Base-by-base conservation (phyloP, 2,329 filamentous ascomycete species). In the Cadophora sp. region DNA sequence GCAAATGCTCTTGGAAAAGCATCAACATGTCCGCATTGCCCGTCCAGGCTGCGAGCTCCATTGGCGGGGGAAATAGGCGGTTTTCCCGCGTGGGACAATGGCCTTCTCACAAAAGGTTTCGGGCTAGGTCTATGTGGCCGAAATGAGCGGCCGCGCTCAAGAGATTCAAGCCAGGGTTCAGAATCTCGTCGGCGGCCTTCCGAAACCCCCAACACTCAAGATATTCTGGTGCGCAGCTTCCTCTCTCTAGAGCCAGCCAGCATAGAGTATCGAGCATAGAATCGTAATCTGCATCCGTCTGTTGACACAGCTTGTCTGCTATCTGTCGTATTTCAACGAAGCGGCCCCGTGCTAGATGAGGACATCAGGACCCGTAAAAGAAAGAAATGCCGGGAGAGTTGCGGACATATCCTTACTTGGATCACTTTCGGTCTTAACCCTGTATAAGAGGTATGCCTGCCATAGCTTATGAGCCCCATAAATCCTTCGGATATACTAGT, bases 391-490 rank as follows among this genome's bases (percentile, higher is more conserved):
- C 11, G 8, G 8, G 33, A 13, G 4, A 13, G 8, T 2, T 9
- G 33, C 8, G 33, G 33, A 13, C 1, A 2, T 11, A 16, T 14
- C 27, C 47, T 24, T 20, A 50, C 47, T 13, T 24, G 43, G 36
- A 8, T 61, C 43, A 18, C 16, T 59, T 43, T 67, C 66, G 41
- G 65, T 66, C 30, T 41, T 27, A 13, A 68, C 66, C 45, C 64
- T 53, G 47, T 72, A 70, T 1, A 66, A 56, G 11, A 69, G 59
- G 58, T 72, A 72, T 3, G 66, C 67, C 48, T 72, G 66, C 68
- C 66, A 72, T 13, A 69, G 58, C 39, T 65, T 56, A 2, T 36
- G 47, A 6, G 39, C 59, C 8, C 62, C 66, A 41, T 68, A 53
- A 22, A 66, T 13, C 1, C 41, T 24, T 18, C 41, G 36, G 16